phyloP scores from a whole-genome alignment of 139 green algal species.

The Nannochloris sp. region DNA sequence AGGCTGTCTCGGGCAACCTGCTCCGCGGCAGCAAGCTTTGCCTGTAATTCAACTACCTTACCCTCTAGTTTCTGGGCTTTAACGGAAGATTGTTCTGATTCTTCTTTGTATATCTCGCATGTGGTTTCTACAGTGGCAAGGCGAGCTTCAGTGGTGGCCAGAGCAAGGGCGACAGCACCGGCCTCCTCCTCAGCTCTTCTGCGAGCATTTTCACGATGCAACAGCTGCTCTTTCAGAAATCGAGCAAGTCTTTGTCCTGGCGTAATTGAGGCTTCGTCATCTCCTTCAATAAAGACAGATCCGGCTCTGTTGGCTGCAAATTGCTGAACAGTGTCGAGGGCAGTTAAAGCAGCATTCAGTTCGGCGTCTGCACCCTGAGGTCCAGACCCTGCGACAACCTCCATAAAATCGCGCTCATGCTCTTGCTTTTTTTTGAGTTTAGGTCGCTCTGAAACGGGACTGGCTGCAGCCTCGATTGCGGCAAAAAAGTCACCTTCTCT shows the following conservation, averaged over 20 bases:
- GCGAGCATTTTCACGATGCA: conserved; percentile 8
- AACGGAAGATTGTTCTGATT: not conserved
- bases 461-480: not conserved
- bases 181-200: not conserved
- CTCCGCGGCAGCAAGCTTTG: conserved; percentile 5
- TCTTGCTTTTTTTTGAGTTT: too few species aligned
- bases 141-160: not conserved
- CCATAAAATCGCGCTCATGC: not conserved
- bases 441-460: not conserved
- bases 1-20: not conserved
- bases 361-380: not conserved
- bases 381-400: not conserved
- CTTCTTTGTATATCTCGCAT: not conserved
- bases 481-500: not conserved
- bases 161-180: not conserved
- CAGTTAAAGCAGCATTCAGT: not conserved
- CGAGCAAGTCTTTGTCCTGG: conserved; percentile 28
- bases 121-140: not conserved
- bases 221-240: conserved; percentile 35
- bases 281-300: not conserved
- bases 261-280: not conserved
- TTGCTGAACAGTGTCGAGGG: not conserved
- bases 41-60: not conserved
- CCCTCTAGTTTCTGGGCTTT: conserved; percentile 2
- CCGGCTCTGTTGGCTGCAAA: not conserved